Base-by-base conservation (phyloP, 306 rosid species). In the Lathyrus oleraceus region DNA sequence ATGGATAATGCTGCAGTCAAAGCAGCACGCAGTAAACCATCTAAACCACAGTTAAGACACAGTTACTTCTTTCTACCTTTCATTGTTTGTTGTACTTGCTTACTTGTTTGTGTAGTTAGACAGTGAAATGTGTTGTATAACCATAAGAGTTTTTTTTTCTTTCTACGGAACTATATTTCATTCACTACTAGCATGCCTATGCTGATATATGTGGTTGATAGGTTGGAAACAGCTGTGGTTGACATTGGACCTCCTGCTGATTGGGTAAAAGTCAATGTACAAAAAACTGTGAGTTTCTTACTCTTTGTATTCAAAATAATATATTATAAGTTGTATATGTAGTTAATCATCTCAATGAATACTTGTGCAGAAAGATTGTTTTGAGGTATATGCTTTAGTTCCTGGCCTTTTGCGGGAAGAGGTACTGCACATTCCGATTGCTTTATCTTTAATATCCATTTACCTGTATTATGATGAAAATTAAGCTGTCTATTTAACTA, bases 381-480 rank as follows among this genome's bases (percentile, higher is more conserved):
- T 81, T 45, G 99, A 95, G 85, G 88, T 95, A 54, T 95, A 89
- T 78, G 99, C 99, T 75, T 79, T 91, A 82, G 99, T 95, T 81
- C 99, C 99, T 14, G 99, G 99, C 36, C 96, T 95, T 79, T 87
- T 95, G 12, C 95, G 99, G 13, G 99, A 95, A 78, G 99, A 95
- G 99, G 99, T 91, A 81, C 56, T 57, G 44, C 71, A 61, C 44
- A 76, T 69, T 78, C 66, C 67, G 35, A 28, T 16, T 39, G 14
- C 27, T 63, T 63, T 40, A 19, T 56, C 35, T 23, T 48, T 43
- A 45, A 19, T 48, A 21, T 65, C 14, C 58, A 14, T 17, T 21
- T 36, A 57, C 65, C 61, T 73, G 53, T 59, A 63, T 61, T 36
- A 30, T 67, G 71, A 47, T 65, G 58, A 42, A 5, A 57, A 17